Percentiles rank a stretch among this genome's conserved stretches.
Conservation (phyloP, 2,329 filamentous ascomycete genomes). For the Dothistroma pini region DNA sequence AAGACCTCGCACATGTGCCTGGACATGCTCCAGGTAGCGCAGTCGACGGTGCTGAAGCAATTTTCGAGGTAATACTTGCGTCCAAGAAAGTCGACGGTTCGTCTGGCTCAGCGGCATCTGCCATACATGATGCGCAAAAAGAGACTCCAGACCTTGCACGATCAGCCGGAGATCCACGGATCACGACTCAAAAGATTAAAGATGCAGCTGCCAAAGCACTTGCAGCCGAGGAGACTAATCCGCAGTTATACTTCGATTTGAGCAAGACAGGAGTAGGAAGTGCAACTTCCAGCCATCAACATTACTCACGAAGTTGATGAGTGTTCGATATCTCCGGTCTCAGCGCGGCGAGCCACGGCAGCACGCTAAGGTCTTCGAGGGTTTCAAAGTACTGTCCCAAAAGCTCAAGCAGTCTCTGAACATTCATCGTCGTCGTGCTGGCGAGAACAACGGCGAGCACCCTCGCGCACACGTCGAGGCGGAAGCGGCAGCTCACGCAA, state of each 20-base stretch:
- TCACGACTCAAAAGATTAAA: neutral
- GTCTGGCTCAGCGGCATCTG: neutral
- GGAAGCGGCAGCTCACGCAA: conserved; percentile 24
- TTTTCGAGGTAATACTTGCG: neutral
- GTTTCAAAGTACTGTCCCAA: neutral
- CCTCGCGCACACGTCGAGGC: neutral
- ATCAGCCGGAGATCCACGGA: neutral
- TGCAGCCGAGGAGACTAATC: neutral
- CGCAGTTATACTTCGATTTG: neutral
- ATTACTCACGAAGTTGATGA: neutral
- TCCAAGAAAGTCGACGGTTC: neutral
- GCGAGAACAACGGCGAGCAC: neutral
- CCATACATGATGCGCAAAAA: neutral
- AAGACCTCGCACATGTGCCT: neutral
- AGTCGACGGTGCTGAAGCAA: neutral
- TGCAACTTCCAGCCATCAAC: neutral
- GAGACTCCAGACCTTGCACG: neutral
- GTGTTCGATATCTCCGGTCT: neutral
- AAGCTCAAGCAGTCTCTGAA: neutral
- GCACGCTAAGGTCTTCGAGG: neutral
- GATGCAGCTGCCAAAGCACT: neutral
- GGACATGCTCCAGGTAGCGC: neutral
- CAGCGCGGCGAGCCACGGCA: neutral
- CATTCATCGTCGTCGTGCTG: neutral
- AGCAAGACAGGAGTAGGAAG: neutral